Conservation (phyloP, 2,329 filamentous ascomycete genomes). For the Colletotrichum theobromicola region DNA sequence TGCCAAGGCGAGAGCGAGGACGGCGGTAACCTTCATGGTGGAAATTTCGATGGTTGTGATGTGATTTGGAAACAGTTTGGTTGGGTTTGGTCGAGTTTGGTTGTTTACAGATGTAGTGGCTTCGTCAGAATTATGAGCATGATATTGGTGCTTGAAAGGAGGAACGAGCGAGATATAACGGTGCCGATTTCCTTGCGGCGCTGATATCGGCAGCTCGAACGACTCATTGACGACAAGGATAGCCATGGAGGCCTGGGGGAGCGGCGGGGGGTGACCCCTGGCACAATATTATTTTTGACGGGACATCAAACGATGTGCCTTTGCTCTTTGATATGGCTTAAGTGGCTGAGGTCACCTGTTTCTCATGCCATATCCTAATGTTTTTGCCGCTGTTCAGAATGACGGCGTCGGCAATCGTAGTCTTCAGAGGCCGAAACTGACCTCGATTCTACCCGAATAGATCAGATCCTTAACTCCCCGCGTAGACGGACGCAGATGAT, state of each 20-base stretch:
- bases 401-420: not conserved
- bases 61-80: not conserved
- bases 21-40: not conserved
- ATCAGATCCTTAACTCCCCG: not conserved
- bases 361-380: not conserved
- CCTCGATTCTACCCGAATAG: not conserved
- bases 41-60: not conserved
- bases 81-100: no score
- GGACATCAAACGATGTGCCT: not conserved
- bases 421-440: not conserved
- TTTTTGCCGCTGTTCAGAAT: not conserved
- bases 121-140: fast-evolving
- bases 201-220: not conserved
- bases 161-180: not conserved
- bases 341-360: not conserved
- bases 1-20: not conserved
- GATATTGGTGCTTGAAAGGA: not conserved
- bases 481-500: not conserved
- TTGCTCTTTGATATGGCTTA: not conserved
- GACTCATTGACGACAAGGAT: not conserved
- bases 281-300: not conserved
- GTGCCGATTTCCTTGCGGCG: not conserved
- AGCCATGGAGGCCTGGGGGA: not conserved
- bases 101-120: not conserved
- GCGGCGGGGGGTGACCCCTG: not conserved